A percentile compares a stretch with the other conserved stretches of the same genome.
Evolutionary conservation across 306 rosid species (phyloP).

Genomic region (Rosa persica): DNA sequence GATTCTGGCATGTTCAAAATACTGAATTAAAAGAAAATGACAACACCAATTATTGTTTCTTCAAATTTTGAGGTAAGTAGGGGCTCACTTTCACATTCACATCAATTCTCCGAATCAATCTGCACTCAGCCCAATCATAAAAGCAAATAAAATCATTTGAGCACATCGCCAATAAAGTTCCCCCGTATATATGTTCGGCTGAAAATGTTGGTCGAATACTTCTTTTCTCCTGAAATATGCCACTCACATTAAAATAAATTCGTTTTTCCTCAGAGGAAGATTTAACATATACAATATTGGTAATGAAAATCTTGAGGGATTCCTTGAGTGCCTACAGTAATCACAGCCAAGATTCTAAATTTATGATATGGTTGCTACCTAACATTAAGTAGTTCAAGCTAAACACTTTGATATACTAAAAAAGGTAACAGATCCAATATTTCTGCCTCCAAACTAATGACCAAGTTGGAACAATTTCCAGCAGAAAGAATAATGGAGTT

Average conservation of each 20-base stretch:
- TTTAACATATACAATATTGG: not conserved
- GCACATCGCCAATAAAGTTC: constrained; percentile 91
- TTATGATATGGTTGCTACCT: not conserved
- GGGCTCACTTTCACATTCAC: constrained; percentile 86
- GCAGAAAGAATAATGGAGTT: constrained; percentile 10
- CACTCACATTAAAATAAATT: constrained; percentile 21
- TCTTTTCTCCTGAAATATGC: constrained; percentile 77
- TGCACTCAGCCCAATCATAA: constrained; percentile 97
- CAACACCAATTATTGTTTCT: not conserved
- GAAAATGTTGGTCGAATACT: constrained; percentile 94
- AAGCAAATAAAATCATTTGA: constrained; percentile 98
- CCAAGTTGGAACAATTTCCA: not conserved
- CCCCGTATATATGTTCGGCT: constrained; percentile 86
- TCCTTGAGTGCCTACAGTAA: constrained; percentile 5
- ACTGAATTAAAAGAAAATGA: constrained; percentile 20
- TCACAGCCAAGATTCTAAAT: constrained; percentile 15
- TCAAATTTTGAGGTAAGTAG: not conserved
- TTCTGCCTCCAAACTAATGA: not conserved
- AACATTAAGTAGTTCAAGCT: constrained; percentile 18
- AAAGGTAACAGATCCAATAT: not conserved
- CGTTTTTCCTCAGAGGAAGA: constrained; percentile 15
- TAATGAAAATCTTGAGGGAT: not conserved
- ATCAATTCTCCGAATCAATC: constrained; percentile 94
- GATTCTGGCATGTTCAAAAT: constrained; percentile 56
- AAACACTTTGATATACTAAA: not conserved